Base-by-base conservation (phyloP, 768 basidiomycete species). In the Lentinula guzmanii region DNA sequence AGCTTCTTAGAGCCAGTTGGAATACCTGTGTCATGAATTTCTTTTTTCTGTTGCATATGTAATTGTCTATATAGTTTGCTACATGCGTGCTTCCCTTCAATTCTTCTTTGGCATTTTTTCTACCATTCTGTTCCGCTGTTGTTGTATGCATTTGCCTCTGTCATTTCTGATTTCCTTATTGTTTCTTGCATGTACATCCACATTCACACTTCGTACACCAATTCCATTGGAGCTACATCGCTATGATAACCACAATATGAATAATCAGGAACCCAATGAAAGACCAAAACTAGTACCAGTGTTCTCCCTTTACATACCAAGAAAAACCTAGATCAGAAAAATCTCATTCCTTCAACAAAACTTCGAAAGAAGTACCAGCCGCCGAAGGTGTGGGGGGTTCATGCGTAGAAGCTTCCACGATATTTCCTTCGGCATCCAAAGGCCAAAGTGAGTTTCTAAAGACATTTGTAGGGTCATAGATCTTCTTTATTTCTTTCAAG, bases 361-460 rank as follows among this genome's bases (percentile, higher is more conserved):
- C 18, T 13, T 28, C 66, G 68, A 35, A 73, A 67, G 61, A 71
- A 69, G 54, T 69, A 10, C 55, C 55, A 24, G 55, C 55, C 11
- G 39, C 21, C 11, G 28, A 65, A 2, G 82, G 82, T 4, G 81
- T 81, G 10, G 77, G 76, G 0, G 89, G 88, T 65, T 91, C 90
- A 63, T 90, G 88, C 5, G 75, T 76, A 48, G 80, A 70, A 9
- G 85, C 77, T 37, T 83, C 77, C n/a, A 91, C 76, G 2, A 72
- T 71, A 0, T 82, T 73, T 2, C 86, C 86, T 18, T 78, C 70
- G 31, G 78, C 77, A 67, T 87, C 77, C 61, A 91, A 69, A 18
- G 93, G 93, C 91, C 93, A 95, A 68, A 93, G 84, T 11, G 84
- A 82, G 68, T 93, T 88, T 62, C 74, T 79, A 77, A 95, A 93